phyloP scores from a whole-genome alignment of 371 early-diverging fungal genomes.

The Chytridium lagenaria region DNA sequence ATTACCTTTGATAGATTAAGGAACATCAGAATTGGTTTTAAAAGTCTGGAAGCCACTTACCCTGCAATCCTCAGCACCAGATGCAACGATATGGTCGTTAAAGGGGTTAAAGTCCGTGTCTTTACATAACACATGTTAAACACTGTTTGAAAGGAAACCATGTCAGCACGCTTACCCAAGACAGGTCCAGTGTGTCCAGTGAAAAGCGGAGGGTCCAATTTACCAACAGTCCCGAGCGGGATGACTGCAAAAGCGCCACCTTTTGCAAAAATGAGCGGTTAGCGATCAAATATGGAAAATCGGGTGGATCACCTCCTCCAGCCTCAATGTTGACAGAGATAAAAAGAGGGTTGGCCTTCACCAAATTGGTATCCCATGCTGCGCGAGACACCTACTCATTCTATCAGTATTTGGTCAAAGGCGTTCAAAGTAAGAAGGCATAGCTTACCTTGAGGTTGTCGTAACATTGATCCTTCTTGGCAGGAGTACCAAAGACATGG shows the following conservation, averaged over 20 bases:
- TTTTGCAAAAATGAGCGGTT: conserved; percentile 14
- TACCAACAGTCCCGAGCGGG: conserved; percentile 81
- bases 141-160: background rate
- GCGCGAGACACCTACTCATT: conserved; percentile 69
- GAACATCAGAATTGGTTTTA: background rate
- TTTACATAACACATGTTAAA: conserved; percentile 47
- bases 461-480: conserved; percentile 88
- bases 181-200: conserved; percentile 94
- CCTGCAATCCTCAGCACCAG: conserved; percentile 92
- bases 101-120: conserved; percentile 98
- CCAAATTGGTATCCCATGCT: conserved; percentile 97
- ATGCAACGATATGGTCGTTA: conserved; percentile 79
- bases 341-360: conserved; percentile 93
- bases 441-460: conserved; percentile 93
- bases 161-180: conserved; percentile 20
- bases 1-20: conserved; percentile 60
- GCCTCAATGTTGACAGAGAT: conserved; percentile 95
- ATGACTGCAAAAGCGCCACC: conserved; percentile 96
- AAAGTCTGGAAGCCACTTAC: conserved; percentile 37
- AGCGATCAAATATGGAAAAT: background rate
- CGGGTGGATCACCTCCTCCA: conserved; percentile 70
- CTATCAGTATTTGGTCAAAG: background rate
- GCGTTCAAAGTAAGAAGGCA: too few species aligned
- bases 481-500: conserved; percentile 92
- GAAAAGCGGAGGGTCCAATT: conserved; percentile 86